phyloP scores from a whole-genome alignment of 257 asterid species.

The Solanum pennellii region DNA sequence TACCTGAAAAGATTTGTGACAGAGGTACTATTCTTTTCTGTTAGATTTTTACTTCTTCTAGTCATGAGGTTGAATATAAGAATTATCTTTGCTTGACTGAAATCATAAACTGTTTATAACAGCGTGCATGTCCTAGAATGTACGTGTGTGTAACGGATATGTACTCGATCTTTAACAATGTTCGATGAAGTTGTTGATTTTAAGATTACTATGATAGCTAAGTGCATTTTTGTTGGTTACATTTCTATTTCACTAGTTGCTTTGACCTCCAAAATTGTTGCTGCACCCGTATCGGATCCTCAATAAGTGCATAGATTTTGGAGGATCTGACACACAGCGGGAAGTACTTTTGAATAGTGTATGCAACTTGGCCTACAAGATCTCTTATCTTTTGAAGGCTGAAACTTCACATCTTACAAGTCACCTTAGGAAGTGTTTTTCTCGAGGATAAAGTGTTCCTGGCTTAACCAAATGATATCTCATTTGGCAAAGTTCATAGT shows the following conservation, averaged over 20 bases:
- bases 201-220: neutral
- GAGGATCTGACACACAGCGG: neutral
- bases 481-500: neutral
- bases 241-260: neutral
- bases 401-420: neutral
- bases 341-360: neutral
- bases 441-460: neutral
- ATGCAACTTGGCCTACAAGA: neutral
- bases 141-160: neutral
- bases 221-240: neutral
- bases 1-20: conserved; percentile 11
- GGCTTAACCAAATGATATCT: neutral
- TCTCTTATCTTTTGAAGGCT: neutral
- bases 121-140: neutral
- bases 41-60: neutral
- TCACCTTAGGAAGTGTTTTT: neutral
- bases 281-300: neutral
- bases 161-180: neutral
- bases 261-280: neutral
- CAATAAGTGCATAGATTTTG: neutral
- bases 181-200: neutral
- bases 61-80: neutral
- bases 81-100: neutral
- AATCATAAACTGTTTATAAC: neutral
- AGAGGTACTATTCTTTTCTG: conserved; percentile 3